Evolutionary conservation across 192 early-diverging fungal species (phyloP), one percentile per base, ranked within the genome.

Genomic region (Backusella psychrophila): DNA sequence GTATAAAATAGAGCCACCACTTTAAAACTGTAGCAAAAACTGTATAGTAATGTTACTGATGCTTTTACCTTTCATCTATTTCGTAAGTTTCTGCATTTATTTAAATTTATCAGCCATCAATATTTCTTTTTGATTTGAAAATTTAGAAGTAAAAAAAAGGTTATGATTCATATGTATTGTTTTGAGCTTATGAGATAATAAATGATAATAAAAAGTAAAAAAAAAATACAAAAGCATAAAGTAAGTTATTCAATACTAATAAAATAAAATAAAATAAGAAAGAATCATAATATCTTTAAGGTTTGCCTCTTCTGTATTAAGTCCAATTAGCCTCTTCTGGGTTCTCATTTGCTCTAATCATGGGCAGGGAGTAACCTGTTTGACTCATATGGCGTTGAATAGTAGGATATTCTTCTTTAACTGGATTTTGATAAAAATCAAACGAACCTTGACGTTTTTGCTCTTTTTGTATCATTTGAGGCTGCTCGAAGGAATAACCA

Each of bases 321-420:
- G 70, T 15, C 70, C 70, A 71, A 5, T 71, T 38, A 49, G 70
- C 14, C 8, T 71, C 70, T 17, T 71, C 70, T 31, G 44, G 39
- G 23, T 75, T 65, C 26, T 75, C 63, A 31, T 44, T 75, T 17
- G 74, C 52, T 39, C 74, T 36, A 12, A 75, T 75, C 74, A 75
- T 75, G 12, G 76, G 76, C n/a, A 71, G 41, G 12, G 46, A 38
- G 29, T 69, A 75, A 19, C 38, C 34, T 19, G 21, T 15, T 41
- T 63, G 49, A 39, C 53, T 19, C n/a, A 59, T 41, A 17, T 41
- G 38, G 21, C 74, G 74, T 17, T 74, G 52, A 6, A 46, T 66
- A 17, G 63, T 56, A 42, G 66, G 74, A 36, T 66, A 53, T 33
- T 75, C 74, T 26, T 42, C 74, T 12, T 75, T 65, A 23, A 59